Conservation (phyloP, 345 rosid species). For the Hibiscus trionum region DNA sequence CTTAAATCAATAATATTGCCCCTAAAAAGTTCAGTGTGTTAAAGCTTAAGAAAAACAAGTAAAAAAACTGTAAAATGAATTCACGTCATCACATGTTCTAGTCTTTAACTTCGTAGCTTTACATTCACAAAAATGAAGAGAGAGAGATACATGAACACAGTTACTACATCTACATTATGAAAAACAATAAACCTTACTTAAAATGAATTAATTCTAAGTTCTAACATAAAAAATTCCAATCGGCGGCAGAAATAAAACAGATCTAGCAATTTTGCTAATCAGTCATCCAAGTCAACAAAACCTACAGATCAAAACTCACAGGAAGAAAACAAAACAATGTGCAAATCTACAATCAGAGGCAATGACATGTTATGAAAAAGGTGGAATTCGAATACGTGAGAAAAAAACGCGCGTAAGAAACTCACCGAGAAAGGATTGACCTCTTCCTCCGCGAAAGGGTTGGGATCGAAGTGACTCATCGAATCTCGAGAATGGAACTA, state of each 20-base stretch:
- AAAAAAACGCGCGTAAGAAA: not conserved
- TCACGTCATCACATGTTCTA: not conserved
- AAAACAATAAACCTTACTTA: not conserved
- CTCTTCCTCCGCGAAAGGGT: constrained; percentile 78
- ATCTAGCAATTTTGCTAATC: constrained; percentile 13
- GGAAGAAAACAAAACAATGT: not conserved
- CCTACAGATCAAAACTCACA: not conserved
- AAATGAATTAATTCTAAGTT: not conserved
- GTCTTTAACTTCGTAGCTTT: not conserved
- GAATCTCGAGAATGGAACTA: constrained; percentile 9
- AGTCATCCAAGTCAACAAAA: not conserved
- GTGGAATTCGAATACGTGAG: not conserved
- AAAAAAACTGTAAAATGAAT: not conserved
- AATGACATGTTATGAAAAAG: not conserved
- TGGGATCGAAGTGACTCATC: constrained; percentile 67
- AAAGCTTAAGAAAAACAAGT: not conserved
- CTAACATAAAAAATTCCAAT: not conserved
- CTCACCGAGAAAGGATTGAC: constrained; percentile 92
- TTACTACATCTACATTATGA: not conserved
- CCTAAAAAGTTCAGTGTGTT: not conserved
- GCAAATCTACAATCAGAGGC: not conserved
- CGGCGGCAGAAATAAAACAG: constrained; percentile 5
- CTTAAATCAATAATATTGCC: not conserved
- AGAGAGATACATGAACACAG: not conserved
- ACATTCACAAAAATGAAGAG: not conserved